Conservation (phyloP, 1,284 basidiomycete genomes). For the Tilletia caries region DNA sequence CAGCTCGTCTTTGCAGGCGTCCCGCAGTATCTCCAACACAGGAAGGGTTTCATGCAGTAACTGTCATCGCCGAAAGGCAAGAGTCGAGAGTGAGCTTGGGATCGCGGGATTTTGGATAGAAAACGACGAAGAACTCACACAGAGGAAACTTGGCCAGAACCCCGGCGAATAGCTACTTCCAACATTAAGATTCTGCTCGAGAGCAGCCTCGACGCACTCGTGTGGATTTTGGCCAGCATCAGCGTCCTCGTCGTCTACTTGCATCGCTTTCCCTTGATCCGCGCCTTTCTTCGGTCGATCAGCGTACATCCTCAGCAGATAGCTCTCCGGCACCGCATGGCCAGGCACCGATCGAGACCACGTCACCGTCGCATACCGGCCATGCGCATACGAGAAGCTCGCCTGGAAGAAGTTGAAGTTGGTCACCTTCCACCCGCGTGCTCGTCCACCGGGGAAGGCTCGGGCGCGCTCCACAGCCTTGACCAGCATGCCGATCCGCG, state of each 20-base stretch:
- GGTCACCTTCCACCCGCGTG: neutral
- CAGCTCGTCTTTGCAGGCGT: constrained; percentile 59
- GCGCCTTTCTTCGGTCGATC: neutral
- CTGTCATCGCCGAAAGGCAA: constrained; percentile 58
- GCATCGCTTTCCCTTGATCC: neutral
- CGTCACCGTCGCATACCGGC: constrained; percentile 80
- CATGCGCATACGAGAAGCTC: constrained; percentile 60
- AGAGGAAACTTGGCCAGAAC: constrained; percentile 65
- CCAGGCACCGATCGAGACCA: constrained; percentile 76
- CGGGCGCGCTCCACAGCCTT: constrained; percentile 61
- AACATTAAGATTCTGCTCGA: constrained; percentile 59
- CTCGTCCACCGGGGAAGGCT: neutral
- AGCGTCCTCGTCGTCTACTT: constrained; percentile 13
- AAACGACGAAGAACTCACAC: constrained; percentile 62
- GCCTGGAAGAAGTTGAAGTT: constrained; percentile 16
- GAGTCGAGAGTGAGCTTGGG: no score
- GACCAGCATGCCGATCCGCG: constrained; percentile 85
- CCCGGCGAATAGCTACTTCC: constrained; percentile 68
- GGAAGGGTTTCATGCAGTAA: constrained; percentile 71
- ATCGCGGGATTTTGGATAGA: no score
- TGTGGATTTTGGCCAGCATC: constrained; percentile 5
- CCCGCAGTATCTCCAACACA: constrained; percentile 67
- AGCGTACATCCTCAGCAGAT: constrained; percentile 19
- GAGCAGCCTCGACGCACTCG: constrained; percentile 14
- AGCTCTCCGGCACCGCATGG: constrained; percentile 16